Evolutionary conservation across 2,329 filamentous ascomycete genomes (phyloP), one percentile per base, ranked within the genome.

Genomic region (Clonostachys sp.): DNA sequence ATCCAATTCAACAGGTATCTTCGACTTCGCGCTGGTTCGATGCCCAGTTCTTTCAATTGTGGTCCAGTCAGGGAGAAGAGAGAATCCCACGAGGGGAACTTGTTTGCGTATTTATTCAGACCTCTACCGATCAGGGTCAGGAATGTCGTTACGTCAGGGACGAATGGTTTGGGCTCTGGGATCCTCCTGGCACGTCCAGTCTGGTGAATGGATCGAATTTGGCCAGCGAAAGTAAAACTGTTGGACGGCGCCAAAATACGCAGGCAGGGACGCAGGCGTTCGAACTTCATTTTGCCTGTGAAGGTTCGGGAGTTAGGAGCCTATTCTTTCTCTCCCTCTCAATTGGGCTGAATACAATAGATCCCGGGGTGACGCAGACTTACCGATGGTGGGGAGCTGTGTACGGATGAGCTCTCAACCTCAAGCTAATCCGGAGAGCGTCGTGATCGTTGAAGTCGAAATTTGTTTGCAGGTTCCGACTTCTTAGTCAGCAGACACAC

Each of bases 71-170:
- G 76, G 42, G 84, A 84, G 77, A 97, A 97, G 42, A 99, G 82
- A 6, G 89, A 81, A 46, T 94, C 87, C 94, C 94, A 97, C 12
- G 87, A 86, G 3, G 88, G 83, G 58, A 99, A 89, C 68, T 97
- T 97, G 68, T 81, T 76, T 44, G 87, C 81, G 72, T 96, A 89
- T 61, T 87, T 83, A 60, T 80, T 84, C 58, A 96, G 83, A 57
- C 85, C 85, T 53, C 94, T 91, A 57, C 94, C 94, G 68, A 97
- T 96, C 50, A 96, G 77, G 35, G 81, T 89, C 52, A 97, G 84
- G 68, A 99, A 96, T 14, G 91, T 94, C 57, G 78, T 64, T 39
- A 90, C 83, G 64, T 96, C 86, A 34, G 91, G 92, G 38, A 95
- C 84, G 59, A 95, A 91, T 2, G 90, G 89, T 36, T 87, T 95